Evolutionary conservation across 208 protist genomes (phyloP).

Genomic region (Leishmania turanica): DNA sequence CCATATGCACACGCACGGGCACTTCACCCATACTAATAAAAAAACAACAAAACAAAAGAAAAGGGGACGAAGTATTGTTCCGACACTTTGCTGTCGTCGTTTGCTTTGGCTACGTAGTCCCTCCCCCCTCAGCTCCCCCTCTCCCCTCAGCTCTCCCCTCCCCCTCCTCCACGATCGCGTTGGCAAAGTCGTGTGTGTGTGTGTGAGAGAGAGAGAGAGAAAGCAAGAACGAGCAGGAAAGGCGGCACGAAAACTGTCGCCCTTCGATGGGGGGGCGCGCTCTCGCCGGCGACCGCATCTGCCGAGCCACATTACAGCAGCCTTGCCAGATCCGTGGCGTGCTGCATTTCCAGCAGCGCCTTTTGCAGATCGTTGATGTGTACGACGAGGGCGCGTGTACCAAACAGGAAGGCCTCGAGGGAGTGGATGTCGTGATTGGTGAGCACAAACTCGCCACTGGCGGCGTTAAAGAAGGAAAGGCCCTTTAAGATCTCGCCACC

Average conservation of each 20-base stretch:
- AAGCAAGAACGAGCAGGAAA: neutral
- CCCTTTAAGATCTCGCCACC: slow-evolving; percentile 41
- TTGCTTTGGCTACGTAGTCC: too few relatives aligned
- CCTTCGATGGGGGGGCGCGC: neutral
- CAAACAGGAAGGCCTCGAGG: slow-evolving; percentile 89
- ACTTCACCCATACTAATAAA: neutral
- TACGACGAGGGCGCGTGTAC: slow-evolving; percentile 63
- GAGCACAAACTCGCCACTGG: slow-evolving; percentile 77
- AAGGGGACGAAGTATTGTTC: neutral
- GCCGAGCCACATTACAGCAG: slow-evolving; percentile 42
- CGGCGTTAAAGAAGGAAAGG: slow-evolving; percentile 63
- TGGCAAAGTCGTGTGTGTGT: too few relatives aligned
- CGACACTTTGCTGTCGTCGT: neutral
- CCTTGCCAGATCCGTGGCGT: slow-evolving; percentile 68
- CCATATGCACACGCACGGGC: neutral
- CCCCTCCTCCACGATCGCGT: too few relatives aligned
- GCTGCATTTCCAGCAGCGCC: slow-evolving; percentile 80
- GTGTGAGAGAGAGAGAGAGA: neutral
- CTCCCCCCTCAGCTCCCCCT: rapidly evolving
- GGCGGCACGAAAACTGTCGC: too few relatives aligned
- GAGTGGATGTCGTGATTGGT: slow-evolving; percentile 90
- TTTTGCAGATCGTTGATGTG: slow-evolving; percentile 87
- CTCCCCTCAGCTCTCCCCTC: too few relatives aligned
- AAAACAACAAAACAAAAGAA: neutral
- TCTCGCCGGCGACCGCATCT: neutral